These are phyloP conservation scores for Didymella pomorum DNA, from an alignment of 2,329 filamentous ascomycete species.

Conservation along the genomic window DNA sequence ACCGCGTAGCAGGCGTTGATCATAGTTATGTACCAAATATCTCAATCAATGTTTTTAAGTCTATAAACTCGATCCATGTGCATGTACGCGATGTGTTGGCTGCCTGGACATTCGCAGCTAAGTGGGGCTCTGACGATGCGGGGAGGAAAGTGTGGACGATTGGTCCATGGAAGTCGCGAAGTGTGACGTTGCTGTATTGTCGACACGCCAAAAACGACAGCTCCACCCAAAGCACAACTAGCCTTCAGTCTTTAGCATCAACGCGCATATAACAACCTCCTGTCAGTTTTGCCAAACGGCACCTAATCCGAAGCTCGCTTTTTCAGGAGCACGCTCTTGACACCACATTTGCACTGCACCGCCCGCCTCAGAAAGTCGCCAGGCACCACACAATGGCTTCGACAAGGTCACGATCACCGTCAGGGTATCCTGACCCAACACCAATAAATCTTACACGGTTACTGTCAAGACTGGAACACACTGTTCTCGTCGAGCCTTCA, in stretches of 20 bases:
- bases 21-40: constrained; percentile 6
- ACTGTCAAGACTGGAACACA: constrained; percentile 70
- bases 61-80: too few relatives aligned
- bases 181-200: constrained; percentile 15
- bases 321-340: not conserved
- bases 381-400: constrained; percentile 27
- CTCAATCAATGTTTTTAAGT: not conserved
- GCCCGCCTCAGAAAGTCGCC: not conserved
- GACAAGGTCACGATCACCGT: constrained; percentile 30
- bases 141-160: constrained; percentile 3
- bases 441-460: constrained; percentile 67
- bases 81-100: not conserved
- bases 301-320: not conserved
- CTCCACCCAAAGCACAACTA: not conserved
- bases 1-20: not conserved
- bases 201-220: not conserved
- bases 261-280: not conserved
- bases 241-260: not conserved
- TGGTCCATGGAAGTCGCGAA: not conserved
- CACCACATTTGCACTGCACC: not conserved
- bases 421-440: constrained; percentile 37
- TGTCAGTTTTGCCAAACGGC: not conserved
- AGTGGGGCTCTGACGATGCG: constrained; percentile 1
- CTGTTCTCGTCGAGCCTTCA: constrained; percentile 68
- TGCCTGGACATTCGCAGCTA: too few relatives aligned